Base-by-base conservation (phyloP, 2,329 filamentous ascomycete species). In the Tolypocladium sp. region DNA sequence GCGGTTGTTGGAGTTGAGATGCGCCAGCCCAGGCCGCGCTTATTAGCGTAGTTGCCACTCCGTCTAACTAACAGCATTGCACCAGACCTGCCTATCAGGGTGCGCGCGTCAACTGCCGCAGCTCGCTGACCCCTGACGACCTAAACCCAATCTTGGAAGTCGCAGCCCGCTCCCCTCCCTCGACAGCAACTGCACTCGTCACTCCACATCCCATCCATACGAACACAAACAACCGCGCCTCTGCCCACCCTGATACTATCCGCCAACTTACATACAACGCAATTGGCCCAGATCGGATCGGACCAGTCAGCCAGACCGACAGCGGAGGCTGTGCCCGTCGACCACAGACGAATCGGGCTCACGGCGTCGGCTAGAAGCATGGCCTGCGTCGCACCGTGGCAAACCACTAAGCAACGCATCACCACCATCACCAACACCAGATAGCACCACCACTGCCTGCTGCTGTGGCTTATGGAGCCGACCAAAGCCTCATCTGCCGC, bases 401-500 rank as follows among this genome's bases (percentile, higher is more conserved):
- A n/a, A n/a, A 37, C 20, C 49, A 22, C 49, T 10, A 22, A 22
- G 49, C 49, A 53, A 22, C 54, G 33, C 54, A 22, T 42, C 55
- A 22, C 33, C 25, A 15, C 12, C 27, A 20, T 44, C 25, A 35
- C 27, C 49, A 52, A 9, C 49, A 8, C 49, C 27, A 53, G 30
- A 40, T 22, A 53, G 49, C 49, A 35, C 49, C 33, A 54, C 22
- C 15, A 17, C 49, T 37, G 30, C 49, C 30, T 9, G 51, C 30
- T 20, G n/a, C 30, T 37, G 54, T 57, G 58, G 60, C 62, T 41
- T 53, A 65, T 63, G 63, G 61, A 61, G 59, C 37, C 57, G 41
- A 22, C 52, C 49, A 41, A 42, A n/a, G 33, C 49, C 41, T 44
- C 37, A 37, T 53, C 61, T 25, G 25, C 20, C 42, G 35, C 58